phyloP scores from a whole-genome alignment of 768 basidiomycete species.

The Pleurotus djamor region DNA sequence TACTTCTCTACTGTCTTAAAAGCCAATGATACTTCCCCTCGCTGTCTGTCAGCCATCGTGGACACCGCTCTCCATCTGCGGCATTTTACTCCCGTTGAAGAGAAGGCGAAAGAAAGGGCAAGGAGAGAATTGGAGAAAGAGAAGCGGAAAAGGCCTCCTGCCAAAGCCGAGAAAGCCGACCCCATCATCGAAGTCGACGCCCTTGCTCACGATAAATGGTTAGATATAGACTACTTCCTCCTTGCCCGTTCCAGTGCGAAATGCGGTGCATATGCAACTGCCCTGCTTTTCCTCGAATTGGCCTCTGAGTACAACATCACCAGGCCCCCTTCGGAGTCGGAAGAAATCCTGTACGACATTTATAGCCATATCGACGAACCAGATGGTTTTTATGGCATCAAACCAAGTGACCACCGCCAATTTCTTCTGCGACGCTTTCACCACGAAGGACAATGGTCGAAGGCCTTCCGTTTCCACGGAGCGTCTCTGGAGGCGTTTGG shows the following conservation, averaged over 20 bases:
- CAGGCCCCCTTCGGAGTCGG: constrained; percentile 33
- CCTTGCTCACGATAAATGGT: constrained; percentile 74
- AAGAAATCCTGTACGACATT: constrained; percentile 84
- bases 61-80: constrained; percentile 82
- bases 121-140: too few species aligned
- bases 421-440: constrained; percentile 85
- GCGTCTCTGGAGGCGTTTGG: constrained; percentile 71
- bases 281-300: constrained; percentile 86
- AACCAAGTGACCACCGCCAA: constrained; percentile 69
- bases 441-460: constrained; percentile 92
- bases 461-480: constrained; percentile 88
- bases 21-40: constrained; percentile 29
- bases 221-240: constrained; percentile 70
- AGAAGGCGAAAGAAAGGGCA: background rate
- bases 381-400: constrained; percentile 96
- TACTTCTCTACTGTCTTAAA: constrained; percentile 61
- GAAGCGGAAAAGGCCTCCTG: too few species aligned
- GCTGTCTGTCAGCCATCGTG: constrained; percentile 61
- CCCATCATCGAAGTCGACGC: constrained; percentile 17
- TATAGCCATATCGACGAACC: constrained; percentile 97
- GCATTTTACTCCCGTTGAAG: constrained; percentile 45
- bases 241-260: constrained; percentile 71
- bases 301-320: constrained; percentile 47
- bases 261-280: constrained; percentile 87
- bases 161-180: too few species aligned